These are phyloP conservation scores for Rhynchospora breviuscula DNA, from an alignment of 176 grass and related monocot species.

Conservation along the genomic window DNA sequence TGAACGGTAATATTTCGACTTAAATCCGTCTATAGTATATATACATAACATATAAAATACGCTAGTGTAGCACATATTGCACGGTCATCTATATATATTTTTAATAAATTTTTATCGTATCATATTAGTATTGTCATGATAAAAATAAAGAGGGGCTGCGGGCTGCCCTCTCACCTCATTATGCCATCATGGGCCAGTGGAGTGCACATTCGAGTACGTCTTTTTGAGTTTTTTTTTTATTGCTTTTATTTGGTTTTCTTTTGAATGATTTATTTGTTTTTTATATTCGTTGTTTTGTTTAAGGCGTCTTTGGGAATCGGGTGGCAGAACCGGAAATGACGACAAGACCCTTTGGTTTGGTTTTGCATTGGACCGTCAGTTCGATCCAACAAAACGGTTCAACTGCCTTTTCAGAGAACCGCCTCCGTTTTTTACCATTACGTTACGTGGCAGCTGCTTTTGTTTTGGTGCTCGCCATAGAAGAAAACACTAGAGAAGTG, in stretches of 20 bases:
- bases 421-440: neutral
- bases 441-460: neutral
- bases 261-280: too few relatives aligned
- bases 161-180: neutral
- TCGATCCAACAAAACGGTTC: neutral
- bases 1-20: too few relatives aligned
- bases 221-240: neutral
- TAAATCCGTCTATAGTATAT: too few relatives aligned
- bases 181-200: neutral
- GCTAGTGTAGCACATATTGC: too few relatives aligned
- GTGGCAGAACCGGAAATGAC: slow-evolving; percentile 12
- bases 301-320: neutral
- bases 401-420: neutral
- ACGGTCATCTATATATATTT: too few relatives aligned
- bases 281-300: slow-evolving; percentile 6
- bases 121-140: too few relatives aligned
- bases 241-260: neutral
- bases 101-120: too few relatives aligned
- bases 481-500: too few relatives aligned
- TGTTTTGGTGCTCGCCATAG: too few relatives aligned
- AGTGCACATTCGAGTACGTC: neutral
- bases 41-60: too few relatives aligned
- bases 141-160: too few relatives aligned
- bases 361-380: neutral
- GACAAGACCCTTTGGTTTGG: neutral